A percentile compares a stretch with the other conserved stretches of the same genome.
Conservation (phyloP, 257 asterid genomes). For the Rehmannia glutinosa region DNA sequence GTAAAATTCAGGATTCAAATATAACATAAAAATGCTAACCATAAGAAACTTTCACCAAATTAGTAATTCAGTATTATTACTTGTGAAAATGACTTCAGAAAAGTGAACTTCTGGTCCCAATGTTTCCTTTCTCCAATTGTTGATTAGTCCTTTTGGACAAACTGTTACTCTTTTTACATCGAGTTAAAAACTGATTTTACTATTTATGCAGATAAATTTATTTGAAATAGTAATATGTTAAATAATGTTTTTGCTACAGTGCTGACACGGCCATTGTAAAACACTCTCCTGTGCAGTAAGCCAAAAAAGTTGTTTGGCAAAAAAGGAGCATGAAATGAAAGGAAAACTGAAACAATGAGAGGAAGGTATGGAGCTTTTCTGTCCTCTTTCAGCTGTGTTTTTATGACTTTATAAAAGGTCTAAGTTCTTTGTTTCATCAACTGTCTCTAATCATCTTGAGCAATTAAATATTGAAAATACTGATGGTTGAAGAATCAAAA, state of each 20-base stretch:
- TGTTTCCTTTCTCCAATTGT: background rate
- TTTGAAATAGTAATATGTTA: background rate
- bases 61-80: background rate
- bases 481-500: slow-evolving; percentile 25
- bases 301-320: slow-evolving; percentile 35
- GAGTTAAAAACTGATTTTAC: background rate
- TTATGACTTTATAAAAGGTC: slow-evolving; percentile 37
- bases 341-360: slow-evolving; percentile 32
- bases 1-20: too few relatives aligned
- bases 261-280: slow-evolving; percentile 34
- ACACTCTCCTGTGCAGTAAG: slow-evolving; percentile 22
- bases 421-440: slow-evolving; percentile 46
- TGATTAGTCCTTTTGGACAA: background rate
- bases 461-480: slow-evolving; percentile 21
- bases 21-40: too few relatives aligned
- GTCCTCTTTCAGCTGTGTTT: slow-evolving; percentile 36
- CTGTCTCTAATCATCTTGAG: slow-evolving; percentile 36
- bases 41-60: background rate
- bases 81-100: background rate
- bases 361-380: slow-evolving; percentile 52
- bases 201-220: background rate
- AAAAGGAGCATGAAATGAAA: slow-evolving; percentile 41
- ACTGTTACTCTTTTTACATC: background rate
- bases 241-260: slow-evolving; percentile 25
- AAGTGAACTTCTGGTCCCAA: too few relatives aligned